phyloP scores from a whole-genome alignment of 1,284 basidiomycete genomes.

The Papiliotrema nemorosa region DNA sequence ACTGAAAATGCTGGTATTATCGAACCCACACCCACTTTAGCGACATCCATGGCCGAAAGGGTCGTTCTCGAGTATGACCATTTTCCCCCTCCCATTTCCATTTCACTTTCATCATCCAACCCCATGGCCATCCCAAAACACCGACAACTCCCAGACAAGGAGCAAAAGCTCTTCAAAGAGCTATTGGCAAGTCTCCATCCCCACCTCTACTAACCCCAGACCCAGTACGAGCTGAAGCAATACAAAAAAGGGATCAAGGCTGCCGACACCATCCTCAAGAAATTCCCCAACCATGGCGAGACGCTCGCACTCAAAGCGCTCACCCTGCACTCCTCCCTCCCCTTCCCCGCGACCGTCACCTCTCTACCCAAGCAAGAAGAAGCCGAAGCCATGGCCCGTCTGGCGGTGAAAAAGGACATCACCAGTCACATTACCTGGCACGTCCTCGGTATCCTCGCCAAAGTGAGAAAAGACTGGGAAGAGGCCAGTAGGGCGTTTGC shows the following conservation, averaged over 20 bases:
- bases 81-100: too few species aligned
- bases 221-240: constrained; percentile 82
- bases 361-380: constrained; percentile 68
- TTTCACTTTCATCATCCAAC: not conserved
- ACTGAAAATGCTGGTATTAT: too few species aligned
- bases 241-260: constrained; percentile 88
- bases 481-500: constrained; percentile 56
- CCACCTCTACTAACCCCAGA: constrained; percentile 21
- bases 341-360: constrained; percentile 41
- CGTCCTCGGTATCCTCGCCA: constrained; percentile 89
- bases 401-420: constrained; percentile 81
- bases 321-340: constrained; percentile 57
- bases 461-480: constrained; percentile 56
- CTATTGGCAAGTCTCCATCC: constrained; percentile 58
- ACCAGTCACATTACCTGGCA: constrained; percentile 98
- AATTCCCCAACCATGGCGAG: constrained; percentile 93
- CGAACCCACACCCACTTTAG: too few species aligned
- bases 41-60: too few species aligned
- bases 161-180: constrained; percentile 81
- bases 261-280: constrained; percentile 91
- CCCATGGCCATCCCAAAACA: constrained; percentile 42
- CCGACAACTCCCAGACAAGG: constrained; percentile 68
- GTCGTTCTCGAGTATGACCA: constrained; percentile 45
- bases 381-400: constrained; percentile 75
- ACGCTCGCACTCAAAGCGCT: constrained; percentile 93